Conservation (phyloP, 1,139 yeast genomes). For the Nakaseomyces uthaithaninus region DNA sequence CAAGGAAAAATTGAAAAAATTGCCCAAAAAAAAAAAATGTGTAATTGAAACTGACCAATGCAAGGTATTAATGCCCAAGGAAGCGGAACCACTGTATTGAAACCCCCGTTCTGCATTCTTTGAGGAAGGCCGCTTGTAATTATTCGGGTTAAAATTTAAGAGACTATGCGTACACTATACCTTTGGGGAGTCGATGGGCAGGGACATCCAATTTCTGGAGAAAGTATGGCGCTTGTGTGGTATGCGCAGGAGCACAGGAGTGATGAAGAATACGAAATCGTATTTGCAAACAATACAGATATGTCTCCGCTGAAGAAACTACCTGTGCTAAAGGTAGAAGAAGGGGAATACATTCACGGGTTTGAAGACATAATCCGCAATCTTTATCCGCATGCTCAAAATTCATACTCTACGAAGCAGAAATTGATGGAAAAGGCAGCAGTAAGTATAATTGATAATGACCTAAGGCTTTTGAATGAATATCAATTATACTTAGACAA, state of each 20-base stretch:
- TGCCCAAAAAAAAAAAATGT: too few relatives aligned
- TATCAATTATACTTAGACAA: constrained; percentile 56
- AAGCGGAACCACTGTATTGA: too few relatives aligned
- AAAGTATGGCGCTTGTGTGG: constrained; percentile 28
- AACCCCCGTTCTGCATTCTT: neutral
- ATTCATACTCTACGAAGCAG: constrained; percentile 5
- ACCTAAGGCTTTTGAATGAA: constrained; percentile 34
- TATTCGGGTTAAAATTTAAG: neutral
- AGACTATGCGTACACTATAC: constrained; percentile 2
- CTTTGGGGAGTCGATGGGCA: constrained; percentile 26
- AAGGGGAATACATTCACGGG: constrained; percentile 38
- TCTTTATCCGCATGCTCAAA: constrained; percentile 15
- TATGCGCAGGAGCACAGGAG: constrained; percentile 13
- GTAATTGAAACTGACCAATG: too few relatives aligned
- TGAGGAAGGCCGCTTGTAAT: too few relatives aligned
- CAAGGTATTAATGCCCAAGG: too few relatives aligned
- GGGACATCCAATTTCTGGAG: constrained; percentile 27
- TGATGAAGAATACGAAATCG: constrained; percentile 15
- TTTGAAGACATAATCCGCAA: constrained; percentile 41
- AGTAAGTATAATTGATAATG: constrained; percentile 19
- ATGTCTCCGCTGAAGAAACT: constrained; percentile 44
- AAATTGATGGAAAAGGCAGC: constrained; percentile 17
- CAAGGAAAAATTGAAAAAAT: too few relatives aligned
- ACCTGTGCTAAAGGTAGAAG: constrained; percentile 42
- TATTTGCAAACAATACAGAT: constrained; percentile 37